Percentiles rank a stretch among this genome's conserved stretches.
Evolutionary conservation across 2,329 filamentous ascomycete species (phyloP).

Genomic region (Diatrype stigma): DNA sequence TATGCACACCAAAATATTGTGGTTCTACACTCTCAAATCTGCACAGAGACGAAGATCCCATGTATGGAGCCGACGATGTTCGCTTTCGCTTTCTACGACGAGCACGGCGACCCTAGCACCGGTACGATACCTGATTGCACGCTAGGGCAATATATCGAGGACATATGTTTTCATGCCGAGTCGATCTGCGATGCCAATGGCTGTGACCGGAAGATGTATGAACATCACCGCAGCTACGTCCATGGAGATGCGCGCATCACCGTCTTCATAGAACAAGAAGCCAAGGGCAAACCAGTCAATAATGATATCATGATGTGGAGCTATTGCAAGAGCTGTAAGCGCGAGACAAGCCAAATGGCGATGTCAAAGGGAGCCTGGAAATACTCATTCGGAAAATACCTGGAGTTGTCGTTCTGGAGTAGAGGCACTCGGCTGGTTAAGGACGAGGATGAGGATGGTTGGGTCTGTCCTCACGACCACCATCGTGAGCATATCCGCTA

Average conservation of each 20-base stretch:
- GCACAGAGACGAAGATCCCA: constrained; percentile 87
- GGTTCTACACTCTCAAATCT: constrained; percentile 88
- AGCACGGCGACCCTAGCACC: constrained; percentile 64
- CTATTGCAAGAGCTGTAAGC: constrained; percentile 85
- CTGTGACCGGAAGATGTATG: constrained; percentile 82
- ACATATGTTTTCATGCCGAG: constrained; percentile 72
- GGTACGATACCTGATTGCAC: constrained; percentile 81
- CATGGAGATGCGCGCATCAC: constrained; percentile 93
- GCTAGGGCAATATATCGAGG: constrained; percentile 90
- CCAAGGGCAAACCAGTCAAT: constrained; percentile 39
- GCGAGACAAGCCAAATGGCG: constrained; percentile 80
- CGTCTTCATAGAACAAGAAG: constrained; percentile 72
- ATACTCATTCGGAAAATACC: constrained; percentile 96
- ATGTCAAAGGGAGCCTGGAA: constrained; percentile 97
- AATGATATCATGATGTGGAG: constrained; percentile 96
- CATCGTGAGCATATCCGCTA: constrained; percentile 89
- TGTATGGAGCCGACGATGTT: constrained; percentile 90
- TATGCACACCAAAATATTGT: constrained; percentile 96
- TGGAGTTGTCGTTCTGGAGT: constrained; percentile 97
- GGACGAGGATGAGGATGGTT: constrained; percentile 42
- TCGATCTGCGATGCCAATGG: constrained; percentile 77
- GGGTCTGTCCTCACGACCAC: constrained; percentile 78
- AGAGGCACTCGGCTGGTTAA: constrained; percentile 71
- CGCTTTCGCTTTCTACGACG: constrained; percentile 88
- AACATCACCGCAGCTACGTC: constrained; percentile 95